Percentiles rank a stretch among this genome's conserved stretches.
phyloP scores from a whole-genome alignment of 306 rosid species.

The Quercus glauca region DNA sequence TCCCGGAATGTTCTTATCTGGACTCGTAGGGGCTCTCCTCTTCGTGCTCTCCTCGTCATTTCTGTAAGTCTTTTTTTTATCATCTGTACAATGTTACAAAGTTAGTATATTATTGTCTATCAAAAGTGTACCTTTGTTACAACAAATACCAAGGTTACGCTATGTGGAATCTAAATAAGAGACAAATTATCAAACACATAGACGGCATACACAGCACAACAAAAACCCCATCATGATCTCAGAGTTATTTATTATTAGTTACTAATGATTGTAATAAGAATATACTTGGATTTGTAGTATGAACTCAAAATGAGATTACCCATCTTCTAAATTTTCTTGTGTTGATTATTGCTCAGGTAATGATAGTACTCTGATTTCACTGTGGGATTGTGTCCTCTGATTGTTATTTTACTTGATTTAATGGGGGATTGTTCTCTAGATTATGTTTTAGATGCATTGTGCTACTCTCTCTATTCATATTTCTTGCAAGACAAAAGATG shows the following conservation, averaged over 20 bases:
- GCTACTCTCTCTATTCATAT: no score
- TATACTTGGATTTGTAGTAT: not conserved
- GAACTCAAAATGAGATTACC: not conserved
- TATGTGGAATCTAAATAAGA: not conserved
- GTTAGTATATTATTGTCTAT: not conserved
- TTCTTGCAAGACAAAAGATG: no score
- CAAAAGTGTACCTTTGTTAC: not conserved
- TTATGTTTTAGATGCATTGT: no score
- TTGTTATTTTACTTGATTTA: not conserved
- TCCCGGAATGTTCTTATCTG: conserved; percentile 47
- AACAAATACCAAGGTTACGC: not conserved
- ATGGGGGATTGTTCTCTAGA: no score
- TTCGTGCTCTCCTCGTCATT: conserved; percentile 78
- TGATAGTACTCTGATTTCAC: not conserved
- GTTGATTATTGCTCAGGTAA: not conserved
- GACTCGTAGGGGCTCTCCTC: conserved; percentile 77
- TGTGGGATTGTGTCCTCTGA: not conserved
- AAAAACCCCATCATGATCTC: not conserved
- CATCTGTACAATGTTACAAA: not conserved
- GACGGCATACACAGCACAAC: not conserved
- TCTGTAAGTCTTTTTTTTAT: conserved; percentile 49
- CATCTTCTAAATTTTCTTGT: not conserved
- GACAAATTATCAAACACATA: not conserved
- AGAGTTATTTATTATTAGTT: not conserved
- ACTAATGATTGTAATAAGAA: not conserved